A percentile compares a stretch with the other conserved stretches of the same genome.
Conservation (phyloP, 805 yeast genomes). For the Lipomyces yamanashiensis region DNA sequence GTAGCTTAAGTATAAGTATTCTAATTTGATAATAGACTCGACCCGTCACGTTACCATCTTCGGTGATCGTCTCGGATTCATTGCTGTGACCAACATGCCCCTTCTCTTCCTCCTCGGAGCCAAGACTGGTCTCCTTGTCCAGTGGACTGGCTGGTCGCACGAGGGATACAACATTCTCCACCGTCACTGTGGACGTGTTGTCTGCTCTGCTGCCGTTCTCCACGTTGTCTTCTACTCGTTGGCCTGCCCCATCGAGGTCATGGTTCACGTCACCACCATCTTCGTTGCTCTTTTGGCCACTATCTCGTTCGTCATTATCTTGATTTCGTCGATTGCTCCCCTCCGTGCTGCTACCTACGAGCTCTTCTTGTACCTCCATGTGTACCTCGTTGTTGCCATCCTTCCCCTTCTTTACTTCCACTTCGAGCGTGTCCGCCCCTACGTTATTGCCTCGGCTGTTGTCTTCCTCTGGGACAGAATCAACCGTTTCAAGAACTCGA, state of each 20-base stretch:
- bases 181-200: slow-evolving; percentile 37
- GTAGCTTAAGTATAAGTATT: not conserved
- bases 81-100: slow-evolving; percentile 37
- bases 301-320: slow-evolving; percentile 31
- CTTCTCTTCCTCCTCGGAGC: slow-evolving; percentile 37
- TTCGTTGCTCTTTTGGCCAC: slow-evolving; percentile 34
- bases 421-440: slow-evolving; percentile 37
- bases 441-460: slow-evolving; percentile 36
- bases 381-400: slow-evolving; percentile 36
- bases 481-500: slow-evolving; percentile 34
- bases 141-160: slow-evolving; percentile 38
- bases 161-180: slow-evolving; percentile 38
- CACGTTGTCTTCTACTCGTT: slow-evolving; percentile 35
- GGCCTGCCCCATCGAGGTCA: slow-evolving; percentile 34
- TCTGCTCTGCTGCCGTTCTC: slow-evolving; percentile 33
- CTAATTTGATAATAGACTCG: slow-evolving; percentile 9
- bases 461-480: slow-evolving; percentile 36
- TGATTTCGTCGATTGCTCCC: slow-evolving; percentile 36
- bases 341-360: slow-evolving; percentile 36
- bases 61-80: slow-evolving; percentile 37
- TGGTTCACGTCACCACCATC: slow-evolving; percentile 37
- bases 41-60: slow-evolving; percentile 36
- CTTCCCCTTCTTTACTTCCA: slow-evolving; percentile 37
- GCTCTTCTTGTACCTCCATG: slow-evolving; percentile 35
- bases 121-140: slow-evolving; percentile 36